Base-by-base conservation (phyloP, 2,329 filamentous ascomycete genomes). In the Pleomassaria siparia region DNA sequence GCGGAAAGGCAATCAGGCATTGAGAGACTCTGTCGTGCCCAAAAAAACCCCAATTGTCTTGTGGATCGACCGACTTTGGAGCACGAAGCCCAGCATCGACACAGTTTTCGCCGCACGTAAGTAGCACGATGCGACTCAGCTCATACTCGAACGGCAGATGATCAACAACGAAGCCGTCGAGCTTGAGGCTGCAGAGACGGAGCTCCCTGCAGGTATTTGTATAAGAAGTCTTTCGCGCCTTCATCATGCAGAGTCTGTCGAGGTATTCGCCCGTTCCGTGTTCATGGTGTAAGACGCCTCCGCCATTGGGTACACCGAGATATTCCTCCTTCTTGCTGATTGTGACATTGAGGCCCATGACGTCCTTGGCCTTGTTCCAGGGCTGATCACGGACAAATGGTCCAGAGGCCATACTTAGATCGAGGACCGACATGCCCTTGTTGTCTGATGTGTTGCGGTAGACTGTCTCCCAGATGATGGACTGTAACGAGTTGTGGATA, bases 241-340 rank as follows among this genome's bases (percentile, higher is more conserved):
- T 66, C 15, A 62, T 56, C 36, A 69, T 69, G 30, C 59, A 62
- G 22, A 59, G 53, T 30, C 51, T 40, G 44, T 70, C 66, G 2
- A 70, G 61, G 32, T 70, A 70, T 37, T 70, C 66, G n/a, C 66
- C 66, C 21, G 55, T 58, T 1, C 66, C 66, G 20, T 60, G 53
- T 0, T 30, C 36, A 42, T 62, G 56, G 47, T 70, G 59, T 5
- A 70, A 45, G 3, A 58, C 40, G 2, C 66, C 66, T 20, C 57
- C 62, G 8, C 66, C 66, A 15, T 66, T 60, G 1, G 54, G 32
- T n/a, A n/a, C n/a, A 8, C 66, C 66, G 39, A 30, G 15, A 43
- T 26, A n/a, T 50, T 22, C 50, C 44, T 32, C 35, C 20, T 37
- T 24, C 9, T 18, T 11, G 25, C 24, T 12, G 7, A 49, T 32